phyloP scores from a whole-genome alignment of 495 filamentous ascomycete species.

The Sporormia fimetaria region DNA sequence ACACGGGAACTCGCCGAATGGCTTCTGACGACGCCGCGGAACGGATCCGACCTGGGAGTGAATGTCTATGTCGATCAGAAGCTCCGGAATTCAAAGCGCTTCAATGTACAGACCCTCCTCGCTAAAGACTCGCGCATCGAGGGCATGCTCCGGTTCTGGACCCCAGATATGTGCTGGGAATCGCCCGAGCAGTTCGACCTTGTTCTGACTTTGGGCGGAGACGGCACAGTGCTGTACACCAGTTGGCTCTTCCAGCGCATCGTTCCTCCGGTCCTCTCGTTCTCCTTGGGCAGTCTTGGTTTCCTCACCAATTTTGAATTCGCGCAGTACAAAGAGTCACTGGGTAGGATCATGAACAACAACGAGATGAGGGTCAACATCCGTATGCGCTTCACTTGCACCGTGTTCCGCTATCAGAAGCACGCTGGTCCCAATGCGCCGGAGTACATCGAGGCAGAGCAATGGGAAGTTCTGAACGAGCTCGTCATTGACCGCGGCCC shows the following conservation, averaged over 20 bases:
- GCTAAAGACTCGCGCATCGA: slow-evolving; percentile 59
- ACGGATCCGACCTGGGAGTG: slow-evolving; percentile 67
- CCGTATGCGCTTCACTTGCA: slow-evolving; percentile 96
- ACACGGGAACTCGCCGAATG: slow-evolving; percentile 79
- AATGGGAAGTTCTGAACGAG: slow-evolving; percentile 94
- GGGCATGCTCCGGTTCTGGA: slow-evolving; percentile 83
- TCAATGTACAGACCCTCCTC: slow-evolving; percentile 62
- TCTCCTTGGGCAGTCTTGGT: slow-evolving; percentile 77
- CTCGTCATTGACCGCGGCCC: slow-evolving; percentile 95
- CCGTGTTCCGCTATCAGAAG: slow-evolving; percentile 53
- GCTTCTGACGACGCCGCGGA: slow-evolving; percentile 73
- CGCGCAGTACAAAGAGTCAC: slow-evolving; percentile 62
- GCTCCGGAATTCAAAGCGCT: slow-evolving; percentile 73
- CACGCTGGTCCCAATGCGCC: slow-evolving; percentile 10
- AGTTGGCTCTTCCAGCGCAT: slow-evolving; percentile 91
- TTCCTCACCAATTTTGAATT: slow-evolving; percentile 94
- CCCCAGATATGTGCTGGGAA: slow-evolving; percentile 83
- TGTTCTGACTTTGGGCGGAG: slow-evolving; percentile 81
- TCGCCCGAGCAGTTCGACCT: slow-evolving; percentile 85
- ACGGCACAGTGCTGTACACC: slow-evolving; percentile 85
- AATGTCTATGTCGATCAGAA: slow-evolving; percentile 94
- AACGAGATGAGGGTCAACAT: slow-evolving; percentile 89
- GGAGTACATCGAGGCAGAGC: slow-evolving; percentile 44
- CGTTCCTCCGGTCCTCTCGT: slow-evolving; percentile 80
- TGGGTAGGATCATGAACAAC: slow-evolving; percentile 79